phyloP scores from a whole-genome alignment of 345 rosid species.

The Aethionema arabicum region DNA sequence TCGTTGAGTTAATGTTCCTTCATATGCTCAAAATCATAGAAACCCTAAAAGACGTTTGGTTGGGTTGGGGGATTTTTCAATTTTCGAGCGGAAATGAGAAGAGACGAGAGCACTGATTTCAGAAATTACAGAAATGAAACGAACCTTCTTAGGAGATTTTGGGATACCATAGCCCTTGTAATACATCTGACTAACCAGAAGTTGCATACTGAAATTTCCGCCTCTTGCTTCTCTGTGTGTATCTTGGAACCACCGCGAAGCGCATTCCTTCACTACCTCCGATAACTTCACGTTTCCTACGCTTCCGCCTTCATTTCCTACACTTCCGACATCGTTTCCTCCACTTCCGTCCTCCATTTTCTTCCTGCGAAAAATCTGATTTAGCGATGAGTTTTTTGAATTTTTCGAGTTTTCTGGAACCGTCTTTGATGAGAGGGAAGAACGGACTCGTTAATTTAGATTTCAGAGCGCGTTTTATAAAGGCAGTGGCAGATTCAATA shows the following conservation, averaged over 20 bases:
- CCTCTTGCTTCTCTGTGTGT: constrained; percentile 57
- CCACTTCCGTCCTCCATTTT: not conserved
- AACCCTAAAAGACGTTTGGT: not conserved
- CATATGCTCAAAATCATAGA: not conserved
- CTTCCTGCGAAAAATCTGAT: too few species aligned
- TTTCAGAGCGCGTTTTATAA: too few species aligned
- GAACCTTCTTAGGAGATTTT: constrained; percentile 54
- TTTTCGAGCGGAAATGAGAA: too few species aligned
- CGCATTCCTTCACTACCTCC: constrained; percentile 57
- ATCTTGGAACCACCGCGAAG: constrained; percentile 57
- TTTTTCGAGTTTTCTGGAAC: too few species aligned
- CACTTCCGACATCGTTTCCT: not conserved
- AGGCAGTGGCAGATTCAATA: too few species aligned
- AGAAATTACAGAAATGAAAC: not conserved
- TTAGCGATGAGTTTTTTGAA: too few species aligned
- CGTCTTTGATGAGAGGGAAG: too few species aligned
- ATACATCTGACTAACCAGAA: constrained; percentile 74
- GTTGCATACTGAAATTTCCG: constrained; percentile 59
- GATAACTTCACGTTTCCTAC: constrained; percentile 28
- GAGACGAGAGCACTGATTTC: not conserved
- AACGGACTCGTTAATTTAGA: too few species aligned
- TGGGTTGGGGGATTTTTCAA: not conserved
- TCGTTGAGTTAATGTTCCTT: too few species aligned
- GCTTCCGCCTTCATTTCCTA: not conserved
- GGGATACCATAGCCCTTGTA: constrained; percentile 60